Evolutionary conservation across 768 basidiomycete genomes (phyloP), one percentile per base, ranked within the genome.

Genomic region (Mycena rebaudengoi): DNA sequence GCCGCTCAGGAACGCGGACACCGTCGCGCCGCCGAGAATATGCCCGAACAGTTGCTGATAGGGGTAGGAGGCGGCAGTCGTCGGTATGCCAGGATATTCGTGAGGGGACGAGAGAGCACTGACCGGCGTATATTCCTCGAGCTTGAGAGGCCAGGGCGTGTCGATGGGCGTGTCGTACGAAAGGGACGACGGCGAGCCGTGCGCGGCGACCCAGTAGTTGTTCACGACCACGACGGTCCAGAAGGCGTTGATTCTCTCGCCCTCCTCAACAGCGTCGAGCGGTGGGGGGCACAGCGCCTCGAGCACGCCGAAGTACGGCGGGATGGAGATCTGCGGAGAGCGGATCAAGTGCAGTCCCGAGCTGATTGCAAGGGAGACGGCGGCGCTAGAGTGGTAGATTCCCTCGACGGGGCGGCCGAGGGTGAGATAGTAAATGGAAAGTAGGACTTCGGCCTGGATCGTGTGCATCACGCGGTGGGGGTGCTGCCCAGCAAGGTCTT

Each of bases 361-460:
- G 60, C 79, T 75, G 29, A 79, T 63, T 1, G 74, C 79, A 18
- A 86, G 64, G 0, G 79, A 76, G 51, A 81, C 77, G 8, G 86
- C 82, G 0, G 85, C 79, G 61, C 81, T 82, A 37, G 78, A 80
- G 57, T 82, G 82, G 65, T 86, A 88, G 43, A 77, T 78, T 1
- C 85, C 88, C 78, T 64, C 67, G 70, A 86, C 72, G 8, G 77
- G 70, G 18, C 85, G 77, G 29, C 81, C 83, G 21, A 78, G 75
- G 50, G 76, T 76, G 53, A 86, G 80, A 72, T 85, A 85, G 68
- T 85, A 88, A 52, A 79, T 78, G 0, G 85, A 79, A 26, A 90
- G 75, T 14, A 90, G 76, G 1, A 89, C 74, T 49, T 88, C 83
- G 0, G 83, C 76, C 62, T 86, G 85, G 18, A 87, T 75, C 21